Percentiles rank a stretch among this genome's conserved stretches.
Conservation (phyloP, 169 alveolate genomes). For the Perkinsus marinus region DNA sequence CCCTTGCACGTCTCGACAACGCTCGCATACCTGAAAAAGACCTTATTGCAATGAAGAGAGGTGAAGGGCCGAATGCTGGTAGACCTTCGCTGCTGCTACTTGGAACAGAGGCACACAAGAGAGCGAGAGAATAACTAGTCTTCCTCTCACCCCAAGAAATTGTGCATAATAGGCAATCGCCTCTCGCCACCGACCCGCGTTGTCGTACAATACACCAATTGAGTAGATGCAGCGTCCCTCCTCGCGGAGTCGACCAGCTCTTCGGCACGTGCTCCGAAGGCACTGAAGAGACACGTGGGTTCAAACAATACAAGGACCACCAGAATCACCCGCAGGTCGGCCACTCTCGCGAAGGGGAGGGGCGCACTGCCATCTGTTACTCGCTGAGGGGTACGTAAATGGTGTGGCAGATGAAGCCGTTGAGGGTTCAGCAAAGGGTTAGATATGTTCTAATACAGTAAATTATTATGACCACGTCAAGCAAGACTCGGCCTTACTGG, state of each 20-base stretch:
- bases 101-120: too few species aligned
- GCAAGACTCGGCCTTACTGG: too few species aligned
- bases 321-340: background rate
- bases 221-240: slow-evolving; percentile 59
- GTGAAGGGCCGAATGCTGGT: too few species aligned
- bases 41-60: slow-evolving; percentile 47
- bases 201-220: slow-evolving; percentile 56
- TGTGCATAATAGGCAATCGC: slow-evolving; percentile 44
- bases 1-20: slow-evolving; percentile 41
- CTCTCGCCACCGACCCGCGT: slow-evolving; percentile 36
- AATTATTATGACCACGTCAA: too few species aligned
- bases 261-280: slow-evolving; percentile 28
- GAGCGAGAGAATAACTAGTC: too few species aligned
- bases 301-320: background rate
- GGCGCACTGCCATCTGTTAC: background rate
- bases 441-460: too few species aligned
- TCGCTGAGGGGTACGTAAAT: background rate
- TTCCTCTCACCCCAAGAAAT: slow-evolving; percentile 40
- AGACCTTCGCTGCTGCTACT: too few species aligned
- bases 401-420: background rate
- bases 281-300: background rate
- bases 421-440: background rate
- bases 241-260: slow-evolving; percentile 57
- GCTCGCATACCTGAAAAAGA: background rate
- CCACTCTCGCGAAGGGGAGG: background rate